Base-by-base conservation (phyloP, 2,329 filamentous ascomycete genomes). In the Trichoderma lentiforme region DNA sequence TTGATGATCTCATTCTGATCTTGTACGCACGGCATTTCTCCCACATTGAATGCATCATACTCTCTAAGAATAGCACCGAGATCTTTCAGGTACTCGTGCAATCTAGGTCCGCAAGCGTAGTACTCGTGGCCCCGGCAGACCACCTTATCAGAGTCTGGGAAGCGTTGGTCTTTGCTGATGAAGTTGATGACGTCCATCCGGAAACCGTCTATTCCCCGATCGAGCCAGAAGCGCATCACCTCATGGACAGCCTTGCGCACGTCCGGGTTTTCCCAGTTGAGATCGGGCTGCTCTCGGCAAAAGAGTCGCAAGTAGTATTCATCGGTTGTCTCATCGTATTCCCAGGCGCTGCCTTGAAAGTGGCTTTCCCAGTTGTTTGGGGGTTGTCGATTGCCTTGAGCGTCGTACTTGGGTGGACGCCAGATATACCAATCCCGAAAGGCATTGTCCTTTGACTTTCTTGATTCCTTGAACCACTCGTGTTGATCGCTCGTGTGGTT, bases 261-360 rank as follows among this genome's bases (percentile, higher is more conserved):
- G 0, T 86, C 86, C 0, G 85, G 84, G 76, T 91, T 91, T 77
- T 93, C 90, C 92, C 92, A 94, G 81, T 94, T 94, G 53, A 95
- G 86, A 74, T 94, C 92, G 0, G 92, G 92, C 78, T 94, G 92
- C 74, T 91, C 88, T 5, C 86, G 86, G 56, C 88, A 88, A 80
- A 93, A 95, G 34, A 94, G 86, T 73, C 89, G 88, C 1, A 94
- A 87, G 77, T 93, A 88, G 77, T 86, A 87, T 74, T 87, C 84
- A 12, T 81, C 79, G 0, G 85, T 86, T 14, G 79, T 73, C 75
- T 86, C 84, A 72, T 87, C 85, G 56, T 84, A 88, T 62, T 84
- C 81, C 85, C 85, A 87, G 1, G 82, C 82, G 71, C 79, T 81
- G 75, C 84, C 84, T 81, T 34, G 21, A 34, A 83, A 83, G 71